Evolutionary conservation across 2,329 filamentous ascomycete species (phyloP).

Genomic region (Stemphylium vesicarium): DNA sequence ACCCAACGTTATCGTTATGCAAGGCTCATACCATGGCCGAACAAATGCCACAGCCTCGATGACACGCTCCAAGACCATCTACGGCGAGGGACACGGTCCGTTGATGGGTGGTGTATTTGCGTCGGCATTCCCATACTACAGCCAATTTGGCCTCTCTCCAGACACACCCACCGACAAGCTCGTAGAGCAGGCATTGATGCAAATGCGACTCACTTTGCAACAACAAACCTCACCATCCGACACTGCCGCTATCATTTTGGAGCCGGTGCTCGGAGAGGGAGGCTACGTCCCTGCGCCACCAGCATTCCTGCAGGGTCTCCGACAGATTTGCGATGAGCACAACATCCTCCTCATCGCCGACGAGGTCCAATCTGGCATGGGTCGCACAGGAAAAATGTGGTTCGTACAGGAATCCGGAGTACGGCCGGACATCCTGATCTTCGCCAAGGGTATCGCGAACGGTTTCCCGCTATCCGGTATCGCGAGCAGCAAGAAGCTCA

Average conservation of each 20-base stretch:
- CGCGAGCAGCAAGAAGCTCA: constrained; percentile 33
- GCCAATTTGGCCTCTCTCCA: constrained; percentile 31
- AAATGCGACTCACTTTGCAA: constrained; percentile 34
- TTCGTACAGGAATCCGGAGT: constrained; percentile 53
- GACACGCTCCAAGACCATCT: constrained; percentile 41
- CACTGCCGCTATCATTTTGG: constrained; percentile 38
- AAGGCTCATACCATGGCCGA: constrained; percentile 40
- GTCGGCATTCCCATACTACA: constrained; percentile 40
- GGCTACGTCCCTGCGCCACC: constrained; percentile 40
- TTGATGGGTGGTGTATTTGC: constrained; percentile 41
- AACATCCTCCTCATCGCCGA: constrained; percentile 53
- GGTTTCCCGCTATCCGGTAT: constrained; percentile 40
- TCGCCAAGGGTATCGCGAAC: constrained; percentile 46
- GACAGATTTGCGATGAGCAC: constrained; percentile 53
- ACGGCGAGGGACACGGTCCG: constrained; percentile 39
- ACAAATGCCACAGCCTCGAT: constrained; percentile 40
- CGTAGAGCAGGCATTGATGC: constrained; percentile 31
- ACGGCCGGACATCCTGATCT: constrained; percentile 53
- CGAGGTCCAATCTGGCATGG: constrained; percentile 55
- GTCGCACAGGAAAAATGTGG: constrained; percentile 54
- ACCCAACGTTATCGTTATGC: constrained; percentile 42
- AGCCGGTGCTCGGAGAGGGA: constrained; percentile 38
- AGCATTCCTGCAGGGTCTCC: constrained; percentile 42
- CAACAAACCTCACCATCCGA: constrained; percentile 38
- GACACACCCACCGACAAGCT: constrained; percentile 36